Conservation (phyloP, 352 stramenopile species). For the Globisporangium sylvaticum region DNA sequence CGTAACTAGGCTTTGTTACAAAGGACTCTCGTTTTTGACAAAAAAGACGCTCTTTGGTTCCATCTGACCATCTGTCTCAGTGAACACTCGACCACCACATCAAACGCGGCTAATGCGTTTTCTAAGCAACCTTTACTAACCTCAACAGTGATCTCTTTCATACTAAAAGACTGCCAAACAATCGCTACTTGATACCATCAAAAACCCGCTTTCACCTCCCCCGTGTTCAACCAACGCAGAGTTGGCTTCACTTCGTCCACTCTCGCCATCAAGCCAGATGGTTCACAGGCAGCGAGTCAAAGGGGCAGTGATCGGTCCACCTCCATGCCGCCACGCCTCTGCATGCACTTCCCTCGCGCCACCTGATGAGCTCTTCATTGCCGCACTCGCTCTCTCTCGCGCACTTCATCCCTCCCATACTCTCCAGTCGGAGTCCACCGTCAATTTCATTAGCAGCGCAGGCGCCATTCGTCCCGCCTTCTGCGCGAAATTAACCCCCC, state of each 20-base stretch:
- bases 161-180: neutral
- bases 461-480: no score
- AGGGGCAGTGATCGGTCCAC: neutral
- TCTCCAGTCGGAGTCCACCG: neutral
- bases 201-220: neutral
- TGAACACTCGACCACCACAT: neutral
- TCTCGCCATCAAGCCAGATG: neutral
- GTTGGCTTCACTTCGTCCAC: neutral
- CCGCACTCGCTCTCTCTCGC: constrained; percentile 3
- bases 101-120: neutral
- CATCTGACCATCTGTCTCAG: neutral
- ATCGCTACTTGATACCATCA: neutral
- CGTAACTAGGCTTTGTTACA: no score
- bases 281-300: neutral
- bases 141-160: neutral
- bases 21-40: no score
- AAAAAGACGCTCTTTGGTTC: no score
- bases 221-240: neutral
- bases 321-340: neutral
- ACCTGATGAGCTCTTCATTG: constrained; percentile 1
- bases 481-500: neutral
- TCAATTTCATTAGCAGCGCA: neutral
- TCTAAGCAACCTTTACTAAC: neutral
- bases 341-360: neutral
- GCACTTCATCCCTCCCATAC: neutral